Base-by-base conservation (phyloP, 352 stramenopile species). In the Lagenidium giganteum region DNA sequence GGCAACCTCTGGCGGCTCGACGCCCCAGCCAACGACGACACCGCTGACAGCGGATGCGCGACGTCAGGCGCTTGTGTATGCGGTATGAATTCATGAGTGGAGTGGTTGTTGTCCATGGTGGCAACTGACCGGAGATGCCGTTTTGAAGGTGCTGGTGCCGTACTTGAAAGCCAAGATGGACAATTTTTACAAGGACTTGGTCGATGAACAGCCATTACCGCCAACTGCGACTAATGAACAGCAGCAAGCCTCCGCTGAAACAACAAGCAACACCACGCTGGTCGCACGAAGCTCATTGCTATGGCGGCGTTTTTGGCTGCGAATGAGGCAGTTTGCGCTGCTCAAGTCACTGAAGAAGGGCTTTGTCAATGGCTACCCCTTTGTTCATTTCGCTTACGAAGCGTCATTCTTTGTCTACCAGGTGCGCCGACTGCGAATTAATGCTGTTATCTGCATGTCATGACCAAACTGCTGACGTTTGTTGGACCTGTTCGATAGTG, bases 101-200 rank as follows among this genome's bases (percentile, higher is more conserved):
- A 25, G n/a, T n/a, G n/a, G 23, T 17, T 1, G n/a, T 9, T 34
- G 18, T 41, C n/a, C n/a, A n/a, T n/a, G n/a, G n/a, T n/a, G n/a
- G n/a, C n/a, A n/a, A n/a, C n/a, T n/a, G n/a, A n/a, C n/a, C n/a
- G n/a, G n/a, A n/a, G n/a, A n/a, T n/a, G n/a, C n/a, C n/a, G 3
- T 42, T 8, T 3, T 67, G 28, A 21, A 83, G 70, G 67, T 91
- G 21, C 14, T 87, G 18, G 47, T 91, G 29, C 78, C 78, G 57
- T 92, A 92, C 32, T 45, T 92, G 35, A 92, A 92, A 52, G 43
- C 69, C 16, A 92, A 89, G 54, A 46, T 89, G 36, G 79, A 92
- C 42, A 56, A 63, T 17, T 80, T 81, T 33, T 64, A 84, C 45
- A 71, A 72, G 26, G 31, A 67, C 20, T 52, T 84, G 5, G 41